These are phyloP conservation scores for Microsporum canis DNA, from an alignment of 2,329 filamentous ascomycete genomes.

Conservation along the genomic window DNA sequence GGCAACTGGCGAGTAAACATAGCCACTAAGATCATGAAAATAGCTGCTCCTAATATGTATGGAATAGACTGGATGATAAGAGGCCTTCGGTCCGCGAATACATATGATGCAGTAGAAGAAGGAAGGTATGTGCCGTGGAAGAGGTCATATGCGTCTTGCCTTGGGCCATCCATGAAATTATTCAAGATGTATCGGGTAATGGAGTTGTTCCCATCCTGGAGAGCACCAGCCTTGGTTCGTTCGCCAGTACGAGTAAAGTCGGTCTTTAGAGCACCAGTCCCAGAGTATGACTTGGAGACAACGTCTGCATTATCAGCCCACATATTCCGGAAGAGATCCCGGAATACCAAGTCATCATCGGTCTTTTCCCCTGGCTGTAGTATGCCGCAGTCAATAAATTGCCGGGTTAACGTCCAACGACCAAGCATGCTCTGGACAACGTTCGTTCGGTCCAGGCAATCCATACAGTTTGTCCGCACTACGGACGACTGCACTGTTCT, in stretches of 20 bases:
- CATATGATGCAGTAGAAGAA: slow-evolving; percentile 55
- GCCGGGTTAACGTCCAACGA: slow-evolving; percentile 75
- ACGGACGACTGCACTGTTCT: slow-evolving; percentile 75
- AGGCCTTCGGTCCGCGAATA: slow-evolving; percentile 78
- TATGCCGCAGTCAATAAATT: slow-evolving; percentile 74
- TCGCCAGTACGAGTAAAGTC: slow-evolving; percentile 92
- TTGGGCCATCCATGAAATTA: slow-evolving; percentile 87
- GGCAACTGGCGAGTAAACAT: slow-evolving; percentile 60
- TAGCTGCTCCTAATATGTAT: slow-evolving; percentile 73
- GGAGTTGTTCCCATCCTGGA: slow-evolving; percentile 81
- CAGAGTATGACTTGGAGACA: slow-evolving; percentile 84
- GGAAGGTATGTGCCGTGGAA: slow-evolving; percentile 83
- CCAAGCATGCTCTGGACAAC: slow-evolving; percentile 97
- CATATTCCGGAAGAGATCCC: slow-evolving; percentile 85
- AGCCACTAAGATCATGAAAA: slow-evolving; percentile 71
- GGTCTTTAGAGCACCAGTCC: slow-evolving; percentile 94
- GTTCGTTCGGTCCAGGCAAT: slow-evolving; percentile 94
- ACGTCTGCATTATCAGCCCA: slow-evolving; percentile 99
- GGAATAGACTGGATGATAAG: slow-evolving; percentile 86
- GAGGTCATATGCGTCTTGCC: slow-evolving; percentile 90
- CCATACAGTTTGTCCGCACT: slow-evolving; percentile 97
- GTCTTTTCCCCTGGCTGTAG: slow-evolving; percentile 66
- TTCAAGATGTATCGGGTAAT: slow-evolving; percentile 82
- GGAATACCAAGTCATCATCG: slow-evolving; percentile 69
- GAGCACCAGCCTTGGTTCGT: slow-evolving; percentile 69